A percentile compares a stretch with the other conserved stretches of the same genome.
phyloP scores from a whole-genome alignment of 176 grass and related monocot species.

The Oryza longistaminata region DNA sequence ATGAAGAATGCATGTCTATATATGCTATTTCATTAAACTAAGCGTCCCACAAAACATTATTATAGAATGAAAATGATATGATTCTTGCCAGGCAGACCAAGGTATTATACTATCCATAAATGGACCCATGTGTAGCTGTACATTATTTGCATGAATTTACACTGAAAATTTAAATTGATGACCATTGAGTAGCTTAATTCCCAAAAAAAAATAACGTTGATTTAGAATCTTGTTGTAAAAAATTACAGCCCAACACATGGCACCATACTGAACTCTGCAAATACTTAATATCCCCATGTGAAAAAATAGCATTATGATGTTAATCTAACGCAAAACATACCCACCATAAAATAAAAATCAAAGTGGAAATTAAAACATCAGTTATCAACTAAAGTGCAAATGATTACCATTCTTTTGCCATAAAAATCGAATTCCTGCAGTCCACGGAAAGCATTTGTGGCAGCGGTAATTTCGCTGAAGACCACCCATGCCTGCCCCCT shows the following conservation, averaged over 20 bases:
- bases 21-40: neutral
- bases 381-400: constrained; percentile 14
- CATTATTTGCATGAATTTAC: neutral
- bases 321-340: neutral
- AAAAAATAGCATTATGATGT: neutral
- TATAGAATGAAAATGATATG: neutral
- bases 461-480: constrained; percentile 84
- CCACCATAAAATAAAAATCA: neutral
- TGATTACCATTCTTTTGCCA: constrained; percentile 77
- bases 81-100: neutral
- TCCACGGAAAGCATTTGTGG: constrained; percentile 90
- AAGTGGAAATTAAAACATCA: neutral
- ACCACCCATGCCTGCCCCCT: constrained; percentile 97
- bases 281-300: neutral
- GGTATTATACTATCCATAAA: neutral
- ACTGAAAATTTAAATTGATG: neutral
- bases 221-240: neutral
- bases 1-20: neutral
- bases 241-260: neutral
- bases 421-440: constrained; percentile 96
- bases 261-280: neutral
- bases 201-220: too few species aligned
- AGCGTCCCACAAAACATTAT: neutral
- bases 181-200: neutral
- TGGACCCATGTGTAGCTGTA: neutral